These are phyloP conservation scores for Euclidium syriacum DNA, from an alignment of 345 rosid genomes.

Conservation along the genomic window DNA sequence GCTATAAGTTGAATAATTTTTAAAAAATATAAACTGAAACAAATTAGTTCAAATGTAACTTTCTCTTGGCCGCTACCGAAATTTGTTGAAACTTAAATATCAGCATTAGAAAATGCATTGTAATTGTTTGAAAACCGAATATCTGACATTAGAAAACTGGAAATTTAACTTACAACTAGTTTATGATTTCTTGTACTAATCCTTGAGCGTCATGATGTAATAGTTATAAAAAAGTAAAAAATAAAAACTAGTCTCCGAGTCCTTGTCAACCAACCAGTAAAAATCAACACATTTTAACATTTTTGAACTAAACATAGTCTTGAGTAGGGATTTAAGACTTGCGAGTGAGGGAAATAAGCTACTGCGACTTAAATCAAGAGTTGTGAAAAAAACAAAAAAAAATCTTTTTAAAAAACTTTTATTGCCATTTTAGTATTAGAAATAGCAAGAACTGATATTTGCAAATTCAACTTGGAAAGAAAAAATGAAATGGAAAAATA, in stretches of 20 bases:
- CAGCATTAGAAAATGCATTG: constrained; percentile 8
- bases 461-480: too few relatives aligned
- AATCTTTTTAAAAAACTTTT: too few relatives aligned
- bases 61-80: constrained; percentile 8
- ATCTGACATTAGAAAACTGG: background rate
- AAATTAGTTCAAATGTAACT: constrained; percentile 19
- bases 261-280: background rate
- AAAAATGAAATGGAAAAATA: too few relatives aligned
- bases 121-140: background rate
- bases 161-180: background rate
- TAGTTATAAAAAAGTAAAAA: background rate
- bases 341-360: too few relatives aligned
- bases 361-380: too few relatives aligned
- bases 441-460: too few relatives aligned
- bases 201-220: background rate
- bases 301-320: too few relatives aligned
- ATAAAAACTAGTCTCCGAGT: background rate
- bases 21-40: background rate
- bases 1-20: background rate
- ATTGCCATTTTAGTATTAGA: too few relatives aligned
- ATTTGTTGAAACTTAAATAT: constrained; percentile 11
- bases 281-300: too few relatives aligned
- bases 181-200: background rate
- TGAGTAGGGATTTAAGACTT: too few relatives aligned
- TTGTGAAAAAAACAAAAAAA: too few relatives aligned